A percentile compares a stretch with the other conserved stretches of the same genome.
These are phyloP conservation scores for Oenanthe sinensis DNA, from an alignment of 129 eudicot species.

Conservation along the genomic window DNA sequence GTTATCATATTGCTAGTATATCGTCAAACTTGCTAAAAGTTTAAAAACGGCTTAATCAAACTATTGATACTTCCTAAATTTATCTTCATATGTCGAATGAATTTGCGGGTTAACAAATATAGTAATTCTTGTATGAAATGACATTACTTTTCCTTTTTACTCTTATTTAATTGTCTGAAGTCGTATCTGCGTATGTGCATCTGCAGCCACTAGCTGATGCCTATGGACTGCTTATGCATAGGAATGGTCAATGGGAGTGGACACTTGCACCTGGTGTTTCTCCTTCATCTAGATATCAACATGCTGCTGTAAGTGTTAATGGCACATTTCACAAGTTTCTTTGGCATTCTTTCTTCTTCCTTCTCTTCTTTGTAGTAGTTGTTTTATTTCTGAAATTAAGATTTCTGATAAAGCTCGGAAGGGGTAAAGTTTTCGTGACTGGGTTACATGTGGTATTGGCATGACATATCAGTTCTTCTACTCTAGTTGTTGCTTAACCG, in stretches of 20 bases:
- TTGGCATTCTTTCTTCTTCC: not conserved
- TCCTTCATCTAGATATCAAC: constrained; percentile 95
- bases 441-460: not conserved
- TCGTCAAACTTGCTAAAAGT: not conserved
- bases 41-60: not conserved
- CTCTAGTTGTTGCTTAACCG: not conserved
- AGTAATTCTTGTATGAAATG: not conserved
- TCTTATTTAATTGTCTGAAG: constrained; percentile 3
- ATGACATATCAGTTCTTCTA: not conserved
- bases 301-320: constrained; percentile 75
- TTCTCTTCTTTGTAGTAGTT: not conserved
- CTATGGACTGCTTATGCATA: constrained; percentile 96
- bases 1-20: not conserved
- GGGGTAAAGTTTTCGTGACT: not conserved
- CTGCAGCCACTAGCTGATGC: constrained; percentile 95
- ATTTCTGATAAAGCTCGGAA: not conserved
- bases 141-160: not conserved
- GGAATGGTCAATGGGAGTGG: constrained; percentile 99
- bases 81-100: not conserved
- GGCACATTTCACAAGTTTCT: not conserved
- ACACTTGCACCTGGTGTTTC: constrained; percentile 99
- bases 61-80: not conserved
- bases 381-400: not conserved
- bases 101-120: not conserved
- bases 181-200: constrained; percentile 18